Percentiles rank a stretch among this genome's conserved stretches.
phyloP scores from a whole-genome alignment of 2,329 filamentous ascomycete genomes.

The Cladophialophora bantiana region DNA sequence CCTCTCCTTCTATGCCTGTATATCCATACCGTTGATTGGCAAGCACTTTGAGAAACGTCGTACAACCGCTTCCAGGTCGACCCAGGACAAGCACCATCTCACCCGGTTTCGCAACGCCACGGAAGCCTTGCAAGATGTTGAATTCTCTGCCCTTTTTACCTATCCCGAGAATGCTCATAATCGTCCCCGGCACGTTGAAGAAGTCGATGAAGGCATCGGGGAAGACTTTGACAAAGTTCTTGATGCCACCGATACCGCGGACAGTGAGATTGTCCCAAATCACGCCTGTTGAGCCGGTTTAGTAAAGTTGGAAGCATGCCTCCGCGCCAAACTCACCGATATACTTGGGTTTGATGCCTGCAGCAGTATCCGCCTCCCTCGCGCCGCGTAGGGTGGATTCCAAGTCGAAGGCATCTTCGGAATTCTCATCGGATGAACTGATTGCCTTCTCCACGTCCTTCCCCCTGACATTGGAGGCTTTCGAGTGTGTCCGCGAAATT shows the following conservation, averaged over 20 bases:
- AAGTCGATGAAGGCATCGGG: constrained; percentile 78
- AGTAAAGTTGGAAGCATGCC: not conserved
- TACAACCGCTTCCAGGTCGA: constrained; percentile 75
- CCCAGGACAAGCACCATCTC: constrained; percentile 90
- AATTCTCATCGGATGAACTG: constrained; percentile 52
- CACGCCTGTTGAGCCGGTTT: constrained; percentile 50
- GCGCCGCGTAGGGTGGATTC: constrained; percentile 76
- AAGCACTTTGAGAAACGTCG: constrained; percentile 72
- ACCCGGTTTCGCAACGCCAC: constrained; percentile 72
- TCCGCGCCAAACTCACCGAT: constrained; percentile 58
- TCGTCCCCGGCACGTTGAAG: constrained; percentile 74
- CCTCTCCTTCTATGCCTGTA: constrained; percentile 71
- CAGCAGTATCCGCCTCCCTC: constrained; percentile 72
- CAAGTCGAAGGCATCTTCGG: constrained; percentile 73
- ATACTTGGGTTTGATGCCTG: constrained; percentile 80
- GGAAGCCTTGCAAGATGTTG: constrained; percentile 75
- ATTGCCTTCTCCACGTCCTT: constrained; percentile 67
- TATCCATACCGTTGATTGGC: constrained; percentile 71
- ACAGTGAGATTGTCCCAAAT: constrained; percentile 81
- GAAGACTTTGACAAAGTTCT: constrained; percentile 77
- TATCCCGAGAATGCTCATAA: constrained; percentile 68
- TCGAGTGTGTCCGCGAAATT: constrained; percentile 46
- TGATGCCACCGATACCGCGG: constrained; percentile 74
- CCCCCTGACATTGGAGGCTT: constrained; percentile 40
- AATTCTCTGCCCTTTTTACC: constrained; percentile 73